These are phyloP conservation scores for Encephalitozoon intestinalis DNA, from an alignment of 371 early-diverging fungal species.

Conservation along the genomic window DNA sequence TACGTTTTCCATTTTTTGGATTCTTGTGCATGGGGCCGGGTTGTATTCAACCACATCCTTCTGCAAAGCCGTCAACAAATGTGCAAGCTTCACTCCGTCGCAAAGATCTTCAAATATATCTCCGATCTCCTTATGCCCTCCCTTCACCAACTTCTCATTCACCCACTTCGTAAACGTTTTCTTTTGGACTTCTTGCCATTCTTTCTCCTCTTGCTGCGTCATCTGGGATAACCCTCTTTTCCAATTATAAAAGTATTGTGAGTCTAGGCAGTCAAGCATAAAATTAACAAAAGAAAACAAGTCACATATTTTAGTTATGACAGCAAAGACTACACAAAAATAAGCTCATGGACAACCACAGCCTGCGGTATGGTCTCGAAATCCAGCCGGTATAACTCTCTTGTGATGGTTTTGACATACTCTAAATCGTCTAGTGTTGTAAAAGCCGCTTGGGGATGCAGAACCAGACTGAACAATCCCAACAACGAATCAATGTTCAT, in stretches of 20 bases:
- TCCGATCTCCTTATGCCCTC: slow-evolving; percentile 64
- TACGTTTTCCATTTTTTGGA: slow-evolving; percentile 87
- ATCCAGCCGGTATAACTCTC: slow-evolving; percentile 12
- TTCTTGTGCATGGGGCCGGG: slow-evolving; percentile 72
- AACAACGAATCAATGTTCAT: slow-evolving; percentile 16
- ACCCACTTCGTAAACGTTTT: slow-evolving; percentile 72
- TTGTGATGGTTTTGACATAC: background rate
- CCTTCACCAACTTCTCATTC: slow-evolving; percentile 71
- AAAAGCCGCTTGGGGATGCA: slow-evolving; percentile 17
- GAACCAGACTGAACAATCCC: slow-evolving; percentile 11
- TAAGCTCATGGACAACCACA: background rate
- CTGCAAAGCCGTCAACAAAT: slow-evolving; percentile 63
- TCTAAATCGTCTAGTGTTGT: background rate
- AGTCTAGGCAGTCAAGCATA: background rate
- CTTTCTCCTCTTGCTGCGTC: slow-evolving; percentile 31
- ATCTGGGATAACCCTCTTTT: slow-evolving; percentile 17
- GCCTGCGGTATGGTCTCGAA: slow-evolving; percentile 14
- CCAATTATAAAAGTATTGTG: background rate
- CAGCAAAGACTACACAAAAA: slow-evolving; percentile 3
- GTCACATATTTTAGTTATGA: slow-evolving; percentile 3
- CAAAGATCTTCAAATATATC: slow-evolving; percentile 68
- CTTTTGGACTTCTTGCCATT: slow-evolving; percentile 65
- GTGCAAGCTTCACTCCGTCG: slow-evolving; percentile 65
- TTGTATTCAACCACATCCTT: slow-evolving; percentile 71
- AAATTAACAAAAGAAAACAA: background rate